Percentiles rank a stretch among this genome's conserved stretches.
Conservation (phyloP, 78 protist genomes). For the Dictyostelium brefeldianum region DNA sequence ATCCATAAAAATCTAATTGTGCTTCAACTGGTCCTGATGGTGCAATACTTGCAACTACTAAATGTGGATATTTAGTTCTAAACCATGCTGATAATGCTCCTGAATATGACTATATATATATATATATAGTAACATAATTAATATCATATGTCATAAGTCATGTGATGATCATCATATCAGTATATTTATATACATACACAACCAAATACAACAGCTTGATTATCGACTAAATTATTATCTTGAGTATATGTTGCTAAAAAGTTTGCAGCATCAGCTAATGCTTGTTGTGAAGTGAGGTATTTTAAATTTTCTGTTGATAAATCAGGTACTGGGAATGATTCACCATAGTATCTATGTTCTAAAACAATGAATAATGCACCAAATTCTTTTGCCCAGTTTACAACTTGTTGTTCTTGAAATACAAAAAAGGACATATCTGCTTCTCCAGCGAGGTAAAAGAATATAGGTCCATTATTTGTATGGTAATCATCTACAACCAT, state of each 20-base stretch:
- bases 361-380: slow-evolving; percentile 57
- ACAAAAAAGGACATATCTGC: slow-evolving; percentile 32
- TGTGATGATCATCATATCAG: too few species aligned
- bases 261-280: slow-evolving; percentile 82
- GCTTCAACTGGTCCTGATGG: slow-evolving; percentile 86
- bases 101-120: not conserved
- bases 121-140: not conserved
- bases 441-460: slow-evolving; percentile 40
- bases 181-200: slow-evolving; percentile 81
- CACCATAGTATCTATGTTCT: slow-evolving; percentile 81
- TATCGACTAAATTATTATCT: slow-evolving; percentile 4
- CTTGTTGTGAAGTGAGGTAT: slow-evolving; percentile 62
- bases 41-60: slow-evolving; percentile 63
- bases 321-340: slow-evolving; percentile 49
- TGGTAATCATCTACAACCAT: slow-evolving; percentile 16
- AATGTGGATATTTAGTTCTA: slow-evolving; percentile 57
- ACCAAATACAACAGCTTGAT: slow-evolving; percentile 69
- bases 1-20: slow-evolving; percentile 64
- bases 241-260: slow-evolving; percentile 33
- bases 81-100: slow-evolving; percentile 79
- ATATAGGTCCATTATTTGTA: slow-evolving; percentile 43
- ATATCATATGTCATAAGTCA: too few species aligned
- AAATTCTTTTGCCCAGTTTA: slow-evolving; percentile 54
- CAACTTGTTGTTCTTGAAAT: slow-evolving; percentile 58
- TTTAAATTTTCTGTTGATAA: slow-evolving; percentile 59